Evolutionary conservation across 2,329 filamentous ascomycete species (phyloP), one percentile per base, ranked within the genome.

Genomic region (Ustulina deusta): DNA sequence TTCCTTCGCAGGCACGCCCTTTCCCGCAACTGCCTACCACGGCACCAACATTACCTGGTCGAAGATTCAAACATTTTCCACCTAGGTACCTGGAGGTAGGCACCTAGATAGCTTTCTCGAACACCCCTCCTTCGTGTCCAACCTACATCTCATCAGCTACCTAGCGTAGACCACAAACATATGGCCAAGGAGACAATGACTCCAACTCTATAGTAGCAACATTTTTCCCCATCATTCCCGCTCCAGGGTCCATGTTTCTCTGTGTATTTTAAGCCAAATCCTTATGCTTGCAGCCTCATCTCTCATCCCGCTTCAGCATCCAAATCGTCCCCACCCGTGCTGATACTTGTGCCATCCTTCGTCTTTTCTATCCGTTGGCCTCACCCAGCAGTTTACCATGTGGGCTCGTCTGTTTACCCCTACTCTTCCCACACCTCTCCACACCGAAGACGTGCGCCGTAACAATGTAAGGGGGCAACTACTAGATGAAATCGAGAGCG

Each of bases 381-480:
- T 51, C 49, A n/a, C 15, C 17, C 40, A 9, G 32, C 9, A 9
- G 17, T 4, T 25, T 3, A 64, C 7, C 34, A 71, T 71, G 69
- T 69, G 63, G 61, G 3, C 22, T 54, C 69, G 66, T 32, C 17
- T 66, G 4, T 29, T 63, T 25, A 44, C 60, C 6, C 51, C 49
- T 51, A 42, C 49, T 38, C 58, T 71, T n/a, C 69, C 69, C 11
- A 69, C 69, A 7, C 69, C 69, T 15, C 44, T 67, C 54, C 49
- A 36, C 36, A 65, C 25, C 11, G 56, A 38, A 36, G 56, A 65
- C 22, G 32, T 15, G 20, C 54, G 51, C 29, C 61, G 29, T 22
- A 69, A 62, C 54, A 57, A 40, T 34, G 27, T 46, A 46, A 61
- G 54, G 52, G 44, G 58, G 13, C 56, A 57, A 13, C 44, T 69